Evolutionary conservation across 2,329 filamentous ascomycete species (phyloP), one percentile per base, ranked within the genome.

Genomic region (Fusarium papillatum): DNA sequence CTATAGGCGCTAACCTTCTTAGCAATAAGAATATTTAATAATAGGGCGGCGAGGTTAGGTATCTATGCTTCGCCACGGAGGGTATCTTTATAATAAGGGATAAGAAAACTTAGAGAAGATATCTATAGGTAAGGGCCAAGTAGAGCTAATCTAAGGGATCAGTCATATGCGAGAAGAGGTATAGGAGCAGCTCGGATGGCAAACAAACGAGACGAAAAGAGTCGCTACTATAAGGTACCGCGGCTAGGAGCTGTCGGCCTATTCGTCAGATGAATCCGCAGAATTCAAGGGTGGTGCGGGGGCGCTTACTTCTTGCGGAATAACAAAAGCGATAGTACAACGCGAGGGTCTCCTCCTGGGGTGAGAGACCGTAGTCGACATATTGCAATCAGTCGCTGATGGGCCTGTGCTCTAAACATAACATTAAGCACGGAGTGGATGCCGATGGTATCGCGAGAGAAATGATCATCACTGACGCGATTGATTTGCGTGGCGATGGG

Each of bases 151-250:
- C 69, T 13, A 71, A 14, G 14, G 69, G 22, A 39, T 71, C 48
- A 26, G 34, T 43, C 11, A 26, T 17, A 39, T 50, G 59, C 38
- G 60, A 64, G 64, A 68, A 65, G 34, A 71, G 38, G 38, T 62
- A 11, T 11, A 68, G 38, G 48, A 71, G 69, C 17, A 71, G 26
- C 64, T 71, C 69, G 22, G 69, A 41, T 64, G 64, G 64, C 22
- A 71, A 39, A 31, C 64, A 64, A 71, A 64, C 22, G 64, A 71
- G 60, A 68, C 50, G 48, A 29, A 60, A 68, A 19, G 69, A 71
- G 50, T 46, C 11, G 17, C 36, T 29, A 34, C 29, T 31, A 31
- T 31, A 8, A 17, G 70, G 62, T 66, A 63, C 31, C 38, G 55
- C 50, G 19, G 11, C 29, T 24, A 68, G 53, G 29, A 71, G 65